Percentiles rank a stretch among this genome's conserved stretches.
These are phyloP conservation scores for Saccharomycopsis sp. DNA, from an alignment of 805 yeast species.

Conservation along the genomic window DNA sequence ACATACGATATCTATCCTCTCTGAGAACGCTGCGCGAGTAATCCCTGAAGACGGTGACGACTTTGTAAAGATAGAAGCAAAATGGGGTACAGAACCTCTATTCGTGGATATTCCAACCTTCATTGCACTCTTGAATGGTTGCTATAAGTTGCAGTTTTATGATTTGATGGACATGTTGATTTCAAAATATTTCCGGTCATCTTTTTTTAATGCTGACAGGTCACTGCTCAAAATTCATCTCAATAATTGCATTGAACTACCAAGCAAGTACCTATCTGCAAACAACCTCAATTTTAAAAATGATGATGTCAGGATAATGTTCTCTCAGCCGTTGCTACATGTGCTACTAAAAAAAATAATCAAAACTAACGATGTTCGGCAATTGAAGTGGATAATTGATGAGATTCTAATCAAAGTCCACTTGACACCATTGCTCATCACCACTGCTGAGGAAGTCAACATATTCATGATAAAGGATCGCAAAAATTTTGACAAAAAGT, in stretches of 20 bases:
- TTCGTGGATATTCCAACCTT: background rate
- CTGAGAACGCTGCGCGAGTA: background rate
- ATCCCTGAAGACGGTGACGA: background rate
- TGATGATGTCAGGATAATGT: background rate
- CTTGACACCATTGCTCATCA: constrained; percentile 3
- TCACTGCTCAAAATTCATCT: background rate
- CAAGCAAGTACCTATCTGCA: background rate
- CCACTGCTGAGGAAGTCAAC: constrained; percentile 1
- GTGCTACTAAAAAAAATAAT: background rate
- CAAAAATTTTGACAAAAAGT: constrained; percentile 8
- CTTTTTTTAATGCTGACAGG: background rate
- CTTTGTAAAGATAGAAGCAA: background rate
- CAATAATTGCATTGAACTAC: background rate
- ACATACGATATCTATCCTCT: background rate
- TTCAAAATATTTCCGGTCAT: background rate
- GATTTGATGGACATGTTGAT: background rate
- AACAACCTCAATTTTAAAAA: background rate
- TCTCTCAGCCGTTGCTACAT: background rate
- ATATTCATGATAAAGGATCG: constrained; percentile 9
- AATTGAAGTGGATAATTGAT: background rate
- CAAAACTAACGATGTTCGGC: background rate
- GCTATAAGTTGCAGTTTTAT: constrained; percentile 1
- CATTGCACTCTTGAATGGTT: background rate
- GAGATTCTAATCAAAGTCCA: background rate
- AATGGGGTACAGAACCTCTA: background rate